These are phyloP conservation scores for Dendrocalamus sinicus DNA, from an alignment of 176 grass and related monocot species.

Conservation along the genomic window DNA sequence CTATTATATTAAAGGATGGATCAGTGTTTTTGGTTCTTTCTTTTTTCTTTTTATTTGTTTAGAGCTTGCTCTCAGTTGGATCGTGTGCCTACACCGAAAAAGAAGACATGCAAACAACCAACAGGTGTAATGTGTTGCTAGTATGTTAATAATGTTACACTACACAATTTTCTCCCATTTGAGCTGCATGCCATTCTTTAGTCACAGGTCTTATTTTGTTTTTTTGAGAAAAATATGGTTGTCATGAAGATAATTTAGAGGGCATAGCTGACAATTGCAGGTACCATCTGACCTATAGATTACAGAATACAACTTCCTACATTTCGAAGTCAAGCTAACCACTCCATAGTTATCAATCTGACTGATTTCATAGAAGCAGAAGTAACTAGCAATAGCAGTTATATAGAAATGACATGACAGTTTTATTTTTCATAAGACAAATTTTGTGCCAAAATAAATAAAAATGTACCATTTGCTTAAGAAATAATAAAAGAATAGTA, in stretches of 20 bases:
- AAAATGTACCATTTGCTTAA: neutral
- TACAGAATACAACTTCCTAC: conserved; percentile 9
- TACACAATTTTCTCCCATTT: conserved; percentile 16
- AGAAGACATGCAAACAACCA: conserved; percentile 23
- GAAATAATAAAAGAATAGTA: neutral
- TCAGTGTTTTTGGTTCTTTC: conserved; percentile 49
- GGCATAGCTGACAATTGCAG: conserved; percentile 2
- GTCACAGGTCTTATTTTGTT: conserved; percentile 7
- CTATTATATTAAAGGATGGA: conserved; percentile 23
- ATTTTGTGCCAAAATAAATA: neutral
- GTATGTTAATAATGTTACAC: conserved; percentile 49
- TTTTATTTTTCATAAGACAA: neutral
- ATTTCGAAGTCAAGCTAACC: conserved; percentile 7
- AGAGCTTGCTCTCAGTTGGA: conserved; percentile 46
- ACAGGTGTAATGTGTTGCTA: conserved; percentile 43
- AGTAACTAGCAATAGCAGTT: conserved; percentile 16
- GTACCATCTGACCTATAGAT: neutral
- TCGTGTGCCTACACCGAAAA: conserved; percentile 36
- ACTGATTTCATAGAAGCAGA: neutral
- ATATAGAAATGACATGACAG: neutral
- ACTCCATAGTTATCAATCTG: neutral
- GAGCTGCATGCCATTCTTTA: conserved; percentile 34
- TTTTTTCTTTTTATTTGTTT: conserved; percentile 37
- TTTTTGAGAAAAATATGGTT: conserved; percentile 26
- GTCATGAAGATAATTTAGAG: neutral